Evolutionary conservation across 2,329 filamentous ascomycete species (phyloP).

Genomic region (Calonectria pteridis): DNA sequence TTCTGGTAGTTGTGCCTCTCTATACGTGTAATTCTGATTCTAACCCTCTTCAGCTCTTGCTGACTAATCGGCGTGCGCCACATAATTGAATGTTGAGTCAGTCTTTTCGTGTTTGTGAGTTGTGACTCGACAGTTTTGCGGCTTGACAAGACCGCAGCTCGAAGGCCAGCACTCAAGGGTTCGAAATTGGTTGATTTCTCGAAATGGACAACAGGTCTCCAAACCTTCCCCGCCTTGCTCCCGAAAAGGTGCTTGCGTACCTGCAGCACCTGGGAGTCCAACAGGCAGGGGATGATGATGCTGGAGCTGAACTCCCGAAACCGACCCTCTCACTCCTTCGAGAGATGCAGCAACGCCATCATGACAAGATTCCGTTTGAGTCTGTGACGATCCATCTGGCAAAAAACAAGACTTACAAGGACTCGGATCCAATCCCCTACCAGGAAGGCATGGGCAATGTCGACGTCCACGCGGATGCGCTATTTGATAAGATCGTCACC

Average conservation of each 20-base stretch:
- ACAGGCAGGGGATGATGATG: background rate
- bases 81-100: background rate
- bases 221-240: background rate
- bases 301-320: background rate
- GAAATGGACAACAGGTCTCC: background rate
- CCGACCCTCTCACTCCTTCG: conserved; percentile 10
- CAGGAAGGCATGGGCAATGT: conserved; percentile 11
- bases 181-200: no score
- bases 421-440: conserved; percentile 11
- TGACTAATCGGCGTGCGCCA: background rate
- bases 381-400: background rate
- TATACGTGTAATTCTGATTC: background rate
- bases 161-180: no score
- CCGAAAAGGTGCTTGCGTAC: conserved; percentile 6
- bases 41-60: background rate
- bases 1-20: background rate
- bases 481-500: conserved; percentile 15
- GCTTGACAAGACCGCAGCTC: background rate
- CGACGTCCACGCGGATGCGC: background rate
- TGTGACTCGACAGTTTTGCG: background rate
- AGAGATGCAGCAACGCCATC: conserved; percentile 12
- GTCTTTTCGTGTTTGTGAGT: background rate
- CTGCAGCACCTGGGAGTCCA: background rate
- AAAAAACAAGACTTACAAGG: background rate
- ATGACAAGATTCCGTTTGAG: conserved; percentile 15